These are phyloP conservation scores for Aegilops sharonensis DNA, from an alignment of 176 grass and related monocot genomes.

Conservation along the genomic window DNA sequence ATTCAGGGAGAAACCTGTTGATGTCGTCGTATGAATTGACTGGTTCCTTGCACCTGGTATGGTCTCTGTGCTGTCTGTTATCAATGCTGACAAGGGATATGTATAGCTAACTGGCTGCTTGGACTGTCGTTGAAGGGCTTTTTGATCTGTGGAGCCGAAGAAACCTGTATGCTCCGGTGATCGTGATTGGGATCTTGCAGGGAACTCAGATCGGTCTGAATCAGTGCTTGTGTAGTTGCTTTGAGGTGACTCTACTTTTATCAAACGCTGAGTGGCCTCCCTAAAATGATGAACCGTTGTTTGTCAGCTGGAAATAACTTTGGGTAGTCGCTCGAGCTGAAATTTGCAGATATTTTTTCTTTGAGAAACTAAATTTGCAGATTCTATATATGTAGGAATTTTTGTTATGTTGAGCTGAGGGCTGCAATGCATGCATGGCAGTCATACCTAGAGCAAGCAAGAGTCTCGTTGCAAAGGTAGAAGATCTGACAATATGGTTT, in stretches of 20 bases:
- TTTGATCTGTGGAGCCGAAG: constrained; percentile 7
- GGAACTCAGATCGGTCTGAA: constrained; percentile 16
- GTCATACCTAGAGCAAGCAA: constrained; percentile 62
- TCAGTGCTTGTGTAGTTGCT: constrained; percentile 28
- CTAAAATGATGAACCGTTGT: constrained; percentile 12
- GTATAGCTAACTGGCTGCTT: constrained; percentile 17
- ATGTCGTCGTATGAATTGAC: background rate
- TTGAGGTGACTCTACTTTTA: constrained; percentile 31
- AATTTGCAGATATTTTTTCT: background rate
- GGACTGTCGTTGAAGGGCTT: constrained; percentile 15
- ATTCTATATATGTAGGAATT: background rate
- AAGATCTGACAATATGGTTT: constrained; percentile 57
- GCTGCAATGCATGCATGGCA: background rate
- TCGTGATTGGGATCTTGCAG: constrained; percentile 30
- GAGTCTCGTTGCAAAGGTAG: constrained; percentile 58
- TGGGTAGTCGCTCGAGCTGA: background rate
- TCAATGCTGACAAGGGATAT: background rate
- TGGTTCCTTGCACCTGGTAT: background rate
- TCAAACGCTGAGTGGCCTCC: constrained; percentile 28
- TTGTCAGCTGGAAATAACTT: constrained; percentile 1
- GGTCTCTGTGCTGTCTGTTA: constrained; percentile 4
- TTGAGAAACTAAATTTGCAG: background rate
- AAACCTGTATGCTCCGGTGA: constrained; percentile 26
- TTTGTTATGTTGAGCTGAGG: no score
- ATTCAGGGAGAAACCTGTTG: background rate